phyloP scores from a whole-genome alignment of 2,329 filamentous ascomycete species.

The Calonectria honghensis region DNA sequence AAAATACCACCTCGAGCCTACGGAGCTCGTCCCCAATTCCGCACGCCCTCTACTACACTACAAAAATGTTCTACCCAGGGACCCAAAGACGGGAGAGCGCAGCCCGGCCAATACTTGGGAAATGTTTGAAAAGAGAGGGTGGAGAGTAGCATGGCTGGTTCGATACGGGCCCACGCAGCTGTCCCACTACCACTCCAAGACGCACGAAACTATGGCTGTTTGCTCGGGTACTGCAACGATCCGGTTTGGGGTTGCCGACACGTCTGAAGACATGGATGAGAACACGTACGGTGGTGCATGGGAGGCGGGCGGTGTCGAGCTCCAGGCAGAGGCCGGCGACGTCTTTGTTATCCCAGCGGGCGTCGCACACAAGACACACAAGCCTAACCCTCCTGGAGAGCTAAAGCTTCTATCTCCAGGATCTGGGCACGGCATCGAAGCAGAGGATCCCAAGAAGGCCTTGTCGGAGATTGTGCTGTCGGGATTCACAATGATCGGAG shows the following conservation, averaged over 20 bases:
- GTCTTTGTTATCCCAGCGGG: conserved; percentile 12
- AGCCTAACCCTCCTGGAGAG: not conserved
- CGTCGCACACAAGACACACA: not conserved
- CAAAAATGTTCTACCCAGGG: not conserved
- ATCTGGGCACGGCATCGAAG: not conserved
- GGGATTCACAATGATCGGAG: conserved; percentile 3
- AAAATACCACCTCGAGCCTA: conserved; percentile 10
- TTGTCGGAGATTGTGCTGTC: not conserved
- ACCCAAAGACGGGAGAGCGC: not conserved
- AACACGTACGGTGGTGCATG: not conserved
- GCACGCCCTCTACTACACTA: not conserved
- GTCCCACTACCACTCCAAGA: conserved; percentile 14
- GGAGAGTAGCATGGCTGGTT: not conserved
- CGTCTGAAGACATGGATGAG: not conserved
- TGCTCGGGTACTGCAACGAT: not conserved
- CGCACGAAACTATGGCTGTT: not conserved
- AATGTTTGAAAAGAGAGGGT: not conserved
- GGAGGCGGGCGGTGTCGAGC: not conserved
- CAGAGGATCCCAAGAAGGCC: not conserved
- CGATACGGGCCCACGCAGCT: not conserved
- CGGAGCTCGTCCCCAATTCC: not conserved
- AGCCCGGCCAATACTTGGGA: not conserved
- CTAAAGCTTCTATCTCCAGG: not conserved
- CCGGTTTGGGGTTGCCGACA: not conserved
- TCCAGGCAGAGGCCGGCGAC: conserved; percentile 3